Conservation (phyloP, 108 stramenopile species). For the Fragilariopsis cylindrus region DNA sequence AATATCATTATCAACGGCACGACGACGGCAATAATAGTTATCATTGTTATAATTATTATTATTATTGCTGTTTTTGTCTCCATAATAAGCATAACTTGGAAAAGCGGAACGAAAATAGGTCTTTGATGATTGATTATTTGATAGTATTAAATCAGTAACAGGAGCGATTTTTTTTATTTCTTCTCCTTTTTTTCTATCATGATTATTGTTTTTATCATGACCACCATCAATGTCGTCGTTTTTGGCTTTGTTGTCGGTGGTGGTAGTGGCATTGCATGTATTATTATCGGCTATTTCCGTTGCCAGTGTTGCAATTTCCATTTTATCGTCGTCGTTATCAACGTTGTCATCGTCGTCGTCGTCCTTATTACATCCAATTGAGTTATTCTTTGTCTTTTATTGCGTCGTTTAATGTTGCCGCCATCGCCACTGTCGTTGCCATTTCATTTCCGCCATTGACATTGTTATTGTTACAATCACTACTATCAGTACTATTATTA, state of each 20-base stretch:
- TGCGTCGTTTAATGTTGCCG: neutral
- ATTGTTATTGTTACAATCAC: neutral
- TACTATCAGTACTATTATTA: neutral
- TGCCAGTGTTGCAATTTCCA: neutral
- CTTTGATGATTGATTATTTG: neutral
- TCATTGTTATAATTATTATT: neutral
- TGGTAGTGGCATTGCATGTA: neutral
- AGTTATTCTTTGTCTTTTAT: too few species aligned
- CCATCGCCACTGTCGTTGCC: neutral
- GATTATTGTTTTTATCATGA: too few species aligned
- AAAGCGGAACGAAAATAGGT: neutral
- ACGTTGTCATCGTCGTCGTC: neutral
- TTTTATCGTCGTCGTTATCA: neutral
- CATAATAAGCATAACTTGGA: neutral
- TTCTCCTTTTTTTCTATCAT: neutral
- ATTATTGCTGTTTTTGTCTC: neutral
- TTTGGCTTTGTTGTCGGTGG: too few species aligned
- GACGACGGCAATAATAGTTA: neutral
- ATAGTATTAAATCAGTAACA: neutral
- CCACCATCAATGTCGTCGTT: too few species aligned
- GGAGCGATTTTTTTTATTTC: neutral
- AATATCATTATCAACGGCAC: neutral
- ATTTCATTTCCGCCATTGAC: neutral
- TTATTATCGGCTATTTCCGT: neutral
- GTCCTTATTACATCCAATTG: neutral